Evolutionary conservation across 176 grass and related monocot genomes (phyloP).

Genomic region (Musa troglodytarum): DNA sequence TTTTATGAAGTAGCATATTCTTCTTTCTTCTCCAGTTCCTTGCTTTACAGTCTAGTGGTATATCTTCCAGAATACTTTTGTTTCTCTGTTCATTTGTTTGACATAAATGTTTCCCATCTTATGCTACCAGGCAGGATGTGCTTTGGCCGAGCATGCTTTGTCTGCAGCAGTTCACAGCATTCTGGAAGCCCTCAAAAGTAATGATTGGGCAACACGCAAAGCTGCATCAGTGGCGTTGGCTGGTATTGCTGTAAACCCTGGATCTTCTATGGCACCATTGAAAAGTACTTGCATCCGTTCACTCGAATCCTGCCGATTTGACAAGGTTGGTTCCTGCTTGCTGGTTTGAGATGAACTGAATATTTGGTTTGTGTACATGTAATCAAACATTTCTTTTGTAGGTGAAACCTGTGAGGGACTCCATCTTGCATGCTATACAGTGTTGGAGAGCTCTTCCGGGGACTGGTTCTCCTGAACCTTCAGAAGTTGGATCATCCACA

Average conservation of each 20-base stretch:
- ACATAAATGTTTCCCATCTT: not conserved
- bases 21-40: too few species aligned
- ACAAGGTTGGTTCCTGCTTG: constrained; percentile 51
- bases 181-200: constrained; percentile 71
- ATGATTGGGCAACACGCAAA: constrained; percentile 84
- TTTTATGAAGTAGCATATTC: too few species aligned
- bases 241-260: constrained; percentile 55
- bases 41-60: not conserved
- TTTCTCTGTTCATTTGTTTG: constrained; percentile 2
- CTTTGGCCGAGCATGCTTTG: constrained; percentile 55
- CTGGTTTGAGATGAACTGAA: not conserved
- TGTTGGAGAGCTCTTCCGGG: constrained; percentile 87
- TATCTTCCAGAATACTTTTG: constrained; percentile 5
- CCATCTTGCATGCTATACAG: constrained; percentile 62
- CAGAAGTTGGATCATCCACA: constrained; percentile 75
- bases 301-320: constrained; percentile 88
- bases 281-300: constrained; percentile 63
- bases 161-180: constrained; percentile 65
- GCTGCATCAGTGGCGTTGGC: constrained; percentile 69
- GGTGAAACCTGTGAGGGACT: constrained; percentile 96
- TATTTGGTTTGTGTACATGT: not conserved
- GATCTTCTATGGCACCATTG: constrained; percentile 52
- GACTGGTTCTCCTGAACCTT: constrained; percentile 64
- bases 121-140: constrained; percentile 63
- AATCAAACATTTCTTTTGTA: constrained; percentile 20